These are phyloP conservation scores for Globisporangium takayamanum DNA, from an alignment of 352 stramenopile species.

Conservation along the genomic window DNA sequence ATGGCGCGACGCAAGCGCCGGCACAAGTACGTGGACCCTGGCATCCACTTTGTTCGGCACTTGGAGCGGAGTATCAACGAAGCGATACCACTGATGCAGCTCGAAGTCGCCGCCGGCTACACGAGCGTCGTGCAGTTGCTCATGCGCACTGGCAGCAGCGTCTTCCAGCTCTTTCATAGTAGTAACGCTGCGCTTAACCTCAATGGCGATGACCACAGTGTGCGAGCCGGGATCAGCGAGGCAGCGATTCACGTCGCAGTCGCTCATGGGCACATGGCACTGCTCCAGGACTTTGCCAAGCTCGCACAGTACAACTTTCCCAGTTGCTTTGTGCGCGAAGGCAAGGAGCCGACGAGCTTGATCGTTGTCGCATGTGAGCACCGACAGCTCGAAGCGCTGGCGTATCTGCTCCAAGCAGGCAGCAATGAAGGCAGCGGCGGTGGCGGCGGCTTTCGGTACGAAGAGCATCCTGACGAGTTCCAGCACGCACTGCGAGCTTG, in stretches of 20 bases:
- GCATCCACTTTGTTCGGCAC: constrained; percentile 31
- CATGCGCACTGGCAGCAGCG: constrained; percentile 37
- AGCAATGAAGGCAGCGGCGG: constrained; percentile 5
- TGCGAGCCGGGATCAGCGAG: constrained; percentile 14
- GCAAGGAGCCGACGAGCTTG: constrained; percentile 32
- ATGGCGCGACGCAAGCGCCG: neutral
- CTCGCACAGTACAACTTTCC: constrained; percentile 42
- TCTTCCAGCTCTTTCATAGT: constrained; percentile 16
- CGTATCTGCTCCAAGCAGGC: constrained; percentile 25
- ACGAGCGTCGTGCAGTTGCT: constrained; percentile 26
- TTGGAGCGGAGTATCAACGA: constrained; percentile 43
- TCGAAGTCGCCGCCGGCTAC: constrained; percentile 31
- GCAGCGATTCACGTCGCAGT: constrained; percentile 49
- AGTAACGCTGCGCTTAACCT: neutral
- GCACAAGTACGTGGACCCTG: neutral
- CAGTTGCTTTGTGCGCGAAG: constrained; percentile 33
- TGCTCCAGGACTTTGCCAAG: constrained; percentile 32
- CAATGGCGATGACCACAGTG: neutral
- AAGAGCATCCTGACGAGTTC: constrained; percentile 32
- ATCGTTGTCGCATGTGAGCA: constrained; percentile 34
- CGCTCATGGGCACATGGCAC: constrained; percentile 33
- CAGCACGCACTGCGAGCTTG: constrained; percentile 30
- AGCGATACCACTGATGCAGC: constrained; percentile 30
- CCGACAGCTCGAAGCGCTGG: constrained; percentile 26
- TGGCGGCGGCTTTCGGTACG: constrained; percentile 33